phyloP scores from a whole-genome alignment of 345 rosid genomes.

The Populus ilicifolia region DNA sequence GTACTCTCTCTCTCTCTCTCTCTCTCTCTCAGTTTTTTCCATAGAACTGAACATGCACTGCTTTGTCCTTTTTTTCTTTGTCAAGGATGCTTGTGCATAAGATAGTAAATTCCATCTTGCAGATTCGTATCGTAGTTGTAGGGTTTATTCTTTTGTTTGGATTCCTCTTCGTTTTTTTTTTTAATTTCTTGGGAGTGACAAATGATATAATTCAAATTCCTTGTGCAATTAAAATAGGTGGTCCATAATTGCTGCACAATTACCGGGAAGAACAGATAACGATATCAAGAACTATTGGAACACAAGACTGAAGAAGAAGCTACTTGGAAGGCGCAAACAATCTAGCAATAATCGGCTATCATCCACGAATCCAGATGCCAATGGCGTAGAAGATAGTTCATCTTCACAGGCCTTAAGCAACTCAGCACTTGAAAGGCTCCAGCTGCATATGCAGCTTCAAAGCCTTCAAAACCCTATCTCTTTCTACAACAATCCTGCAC shows the following conservation, averaged over 20 bases:
- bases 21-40: neutral
- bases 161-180: slow-evolving; percentile 15
- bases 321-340: slow-evolving; percentile 77
- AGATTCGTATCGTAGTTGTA: slow-evolving; percentile 13
- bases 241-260: slow-evolving; percentile 98
- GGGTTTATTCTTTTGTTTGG: slow-evolving; percentile 12
- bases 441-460: slow-evolving; percentile 91
- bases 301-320: slow-evolving; percentile 91
- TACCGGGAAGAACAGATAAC: slow-evolving; percentile 98
- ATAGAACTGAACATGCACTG: neutral
- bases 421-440: slow-evolving; percentile 84
- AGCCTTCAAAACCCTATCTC: slow-evolving; percentile 57
- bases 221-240: slow-evolving; percentile 46
- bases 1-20: slow-evolving; percentile 27
- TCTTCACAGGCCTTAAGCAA: slow-evolving; percentile 52
- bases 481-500: slow-evolving; percentile 55
- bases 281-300: slow-evolving; percentile 98
- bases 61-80: slow-evolving; percentile 44
- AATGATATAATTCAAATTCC: neutral
- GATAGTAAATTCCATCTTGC: neutral
- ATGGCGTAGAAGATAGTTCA: slow-evolving; percentile 23
- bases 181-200: slow-evolving; percentile 9
- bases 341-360: slow-evolving; percentile 30
- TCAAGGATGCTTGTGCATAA: slow-evolving; percentile 27
- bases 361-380: slow-evolving; percentile 14